Percentiles rank a stretch among this genome's conserved stretches.
phyloP scores from a whole-genome alignment of 2,329 filamentous ascomycete genomes.

The Ophiostoma pallidulum region DNA sequence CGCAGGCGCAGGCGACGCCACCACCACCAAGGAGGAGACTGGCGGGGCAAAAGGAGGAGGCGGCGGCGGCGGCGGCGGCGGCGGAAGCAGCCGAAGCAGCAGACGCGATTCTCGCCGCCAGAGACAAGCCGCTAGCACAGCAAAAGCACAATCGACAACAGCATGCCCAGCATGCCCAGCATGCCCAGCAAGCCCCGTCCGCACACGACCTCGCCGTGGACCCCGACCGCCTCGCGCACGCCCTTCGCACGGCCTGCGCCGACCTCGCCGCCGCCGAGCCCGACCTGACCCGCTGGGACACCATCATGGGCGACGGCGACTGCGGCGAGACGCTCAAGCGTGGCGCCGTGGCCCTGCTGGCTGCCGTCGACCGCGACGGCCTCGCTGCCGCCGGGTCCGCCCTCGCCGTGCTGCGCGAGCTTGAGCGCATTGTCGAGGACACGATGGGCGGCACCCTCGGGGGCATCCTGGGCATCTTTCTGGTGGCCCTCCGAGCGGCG shows the following conservation, averaged over 20 bases:
- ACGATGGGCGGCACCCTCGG: conserved; percentile 46
- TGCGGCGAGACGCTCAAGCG: conserved; percentile 54
- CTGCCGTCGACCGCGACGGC: conserved; percentile 29
- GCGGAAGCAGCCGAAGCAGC: conserved; percentile 34
- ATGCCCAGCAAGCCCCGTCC: background rate
- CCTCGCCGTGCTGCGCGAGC: conserved; percentile 35
- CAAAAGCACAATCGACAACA: too few species aligned
- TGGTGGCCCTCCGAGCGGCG: conserved; percentile 37
- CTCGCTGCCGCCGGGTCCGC: conserved; percentile 36
- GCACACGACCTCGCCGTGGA: conserved; percentile 41
- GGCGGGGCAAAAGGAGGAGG: too few species aligned
- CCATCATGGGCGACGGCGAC: conserved; percentile 55
- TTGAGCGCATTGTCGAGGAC: conserved; percentile 46
- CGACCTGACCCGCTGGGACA: conserved; percentile 54
- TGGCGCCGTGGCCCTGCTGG: conserved; percentile 39
- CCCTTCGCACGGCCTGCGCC: conserved; percentile 44
- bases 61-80: conserved; percentile 30
- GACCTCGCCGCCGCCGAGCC: conserved; percentile 49
- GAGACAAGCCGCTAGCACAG: too few species aligned
- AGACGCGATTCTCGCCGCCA: too few species aligned
- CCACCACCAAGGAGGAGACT: too few species aligned
- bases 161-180: too few species aligned
- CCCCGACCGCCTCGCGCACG: conserved; percentile 40
- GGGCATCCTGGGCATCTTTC: conserved; percentile 45
- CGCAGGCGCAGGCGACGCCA: conserved; percentile 37